Base-by-base conservation (phyloP, 805 yeast species). In the Pichia scutulata region DNA sequence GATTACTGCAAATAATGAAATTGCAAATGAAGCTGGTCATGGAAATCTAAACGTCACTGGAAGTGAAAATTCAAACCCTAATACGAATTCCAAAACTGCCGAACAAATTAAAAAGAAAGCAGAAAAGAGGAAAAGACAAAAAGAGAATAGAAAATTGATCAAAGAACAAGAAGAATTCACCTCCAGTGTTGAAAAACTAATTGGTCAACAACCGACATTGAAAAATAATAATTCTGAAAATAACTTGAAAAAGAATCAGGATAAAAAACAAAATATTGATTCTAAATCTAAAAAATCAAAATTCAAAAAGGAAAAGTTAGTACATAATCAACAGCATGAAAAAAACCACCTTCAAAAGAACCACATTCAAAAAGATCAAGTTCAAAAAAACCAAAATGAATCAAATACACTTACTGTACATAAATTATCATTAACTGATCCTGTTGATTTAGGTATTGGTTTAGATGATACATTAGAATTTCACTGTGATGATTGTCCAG, bases 401-500 rank as follows among this genome's bases (percentile, higher is more conserved):
- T 6, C 18, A 18, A 39, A 4, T 39, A 39, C 22, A 19, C 19
- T 19, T 19, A 9, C 23, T 39, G 23, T 19, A 19, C 7, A 39
- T 33, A 33, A 33, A 33, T 33, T 47, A 21, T n/a, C 13, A 6
- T 40, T 48, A 22, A n/a, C 19, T 14, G 13, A 26, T 10, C 46
- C 48, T 10, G 10, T 41, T 14, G 24, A 48, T 26, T 28, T 51
- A 14, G 30, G 41, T 13, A 21, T 44, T 16, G 24, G 12, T 13
- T 26, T 44, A 6, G 14, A 22, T 39, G 49, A 43, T 28, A n/a
- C 24, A 9, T 24, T 49, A 7, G 51, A 48, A 25, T 43, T 44
- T 28, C 16, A 14, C 21, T 44, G 52, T 42, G 43, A 44, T 24
- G 41, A 46, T 41, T 48, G 48, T 26, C 52, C 51, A 13, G 45